Evolutionary conservation across 768 basidiomycete genomes (phyloP), one percentile per base, ranked within the genome.

Genomic region (Suillus subaureus): DNA sequence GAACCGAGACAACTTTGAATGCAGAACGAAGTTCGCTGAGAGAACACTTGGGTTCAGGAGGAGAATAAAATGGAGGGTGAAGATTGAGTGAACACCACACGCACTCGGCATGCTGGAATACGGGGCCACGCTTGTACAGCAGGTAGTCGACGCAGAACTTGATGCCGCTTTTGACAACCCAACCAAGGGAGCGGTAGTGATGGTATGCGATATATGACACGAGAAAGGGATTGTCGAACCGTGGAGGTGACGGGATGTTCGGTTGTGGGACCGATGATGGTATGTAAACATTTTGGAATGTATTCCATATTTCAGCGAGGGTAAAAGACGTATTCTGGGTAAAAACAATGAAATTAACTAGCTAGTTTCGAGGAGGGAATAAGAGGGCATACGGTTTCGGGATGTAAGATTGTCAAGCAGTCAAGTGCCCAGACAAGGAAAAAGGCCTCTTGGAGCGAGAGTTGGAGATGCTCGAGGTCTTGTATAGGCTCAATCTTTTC

Each of bases 131-230:
- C 70, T 94, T 96, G 77, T 99, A 99, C 33, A 99, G 79, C 12
- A 99, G 85, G 79, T 92, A 96, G 72, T 99, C 97, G 45, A 91
- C 92, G 71, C 96, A 98, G 78, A 99, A 99, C 77, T 99, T 99
- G 82, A 97, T 89, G 1, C 97, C 97, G 35, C 89, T 88, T 77
- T 96, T 94, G 68, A 97, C 89, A 23, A 98, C 93, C 97, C 97
- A 99, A 31, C 97, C 97, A 9, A 99, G 84, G 5, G 96, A 95
- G 18, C 97, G 88, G 73, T 92, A 99, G 77, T 99, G 96, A 75
- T 99, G 97, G 72, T 96, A 97, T 4, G 87, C 88, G 58, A 90
- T 88, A 71, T 98, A 99, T 71, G 93, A 85, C 47, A 99, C 82
- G 31, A 99, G 79, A 79, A 98, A 96, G 0, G 96, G 96, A 74